A percentile compares a stretch with the other conserved stretches of the same genome.
phyloP scores from a whole-genome alignment of 306 rosid genomes.

The Carpinus fangiana region DNA sequence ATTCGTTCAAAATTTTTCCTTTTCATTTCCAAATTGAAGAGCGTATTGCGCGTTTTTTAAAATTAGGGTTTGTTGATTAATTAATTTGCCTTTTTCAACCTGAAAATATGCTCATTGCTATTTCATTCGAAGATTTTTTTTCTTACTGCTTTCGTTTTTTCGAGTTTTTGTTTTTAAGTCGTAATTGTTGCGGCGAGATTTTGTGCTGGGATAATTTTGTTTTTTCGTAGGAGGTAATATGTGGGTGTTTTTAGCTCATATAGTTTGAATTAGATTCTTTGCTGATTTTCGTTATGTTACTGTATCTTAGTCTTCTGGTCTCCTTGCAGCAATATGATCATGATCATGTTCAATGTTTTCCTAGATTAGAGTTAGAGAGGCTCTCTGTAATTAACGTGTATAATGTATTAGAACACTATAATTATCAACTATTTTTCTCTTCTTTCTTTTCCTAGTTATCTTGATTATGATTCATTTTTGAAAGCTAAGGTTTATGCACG shows the following conservation, averaged over 20 bases:
- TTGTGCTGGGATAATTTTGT: no score
- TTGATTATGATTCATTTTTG: neutral
- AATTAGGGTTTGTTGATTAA: no score
- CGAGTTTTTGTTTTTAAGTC: no score
- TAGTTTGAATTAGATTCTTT: neutral
- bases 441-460: neutral
- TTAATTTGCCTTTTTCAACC: no score
- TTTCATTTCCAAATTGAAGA: neutral
- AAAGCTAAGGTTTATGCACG: neutral
- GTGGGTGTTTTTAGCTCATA: neutral
- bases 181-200: no score
- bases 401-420: neutral
- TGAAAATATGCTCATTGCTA: no score
- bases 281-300: neutral
- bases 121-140: no score
- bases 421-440: neutral
- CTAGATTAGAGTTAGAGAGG: neutral
- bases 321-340: neutral
- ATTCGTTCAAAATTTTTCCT: neutral
- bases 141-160: no score
- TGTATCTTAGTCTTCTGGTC: neutral
- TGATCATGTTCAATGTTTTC: neutral
- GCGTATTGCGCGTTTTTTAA: neutral
- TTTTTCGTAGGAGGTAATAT: no score
- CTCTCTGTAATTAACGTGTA: neutral